phyloP scores from a whole-genome alignment of 2,329 filamentous ascomycete species.

The Hymenoscyphus albidus region DNA sequence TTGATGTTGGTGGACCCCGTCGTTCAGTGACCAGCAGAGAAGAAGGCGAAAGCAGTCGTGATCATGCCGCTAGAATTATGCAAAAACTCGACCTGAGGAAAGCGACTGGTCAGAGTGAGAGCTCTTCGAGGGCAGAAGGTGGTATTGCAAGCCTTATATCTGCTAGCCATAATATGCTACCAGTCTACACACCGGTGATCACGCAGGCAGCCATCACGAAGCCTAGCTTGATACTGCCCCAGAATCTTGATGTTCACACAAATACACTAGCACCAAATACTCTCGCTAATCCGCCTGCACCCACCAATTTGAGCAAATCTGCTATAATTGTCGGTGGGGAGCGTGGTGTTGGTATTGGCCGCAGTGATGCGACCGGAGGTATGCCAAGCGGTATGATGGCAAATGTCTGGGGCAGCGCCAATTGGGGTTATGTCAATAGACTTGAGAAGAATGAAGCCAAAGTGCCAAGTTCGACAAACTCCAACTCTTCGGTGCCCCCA shows the following conservation, averaged over 20 bases:
- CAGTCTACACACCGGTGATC: constrained; percentile 50
- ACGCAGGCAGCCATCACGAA: constrained; percentile 29
- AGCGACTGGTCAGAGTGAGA: constrained; percentile 46
- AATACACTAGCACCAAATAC: constrained; percentile 77
- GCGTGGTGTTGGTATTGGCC: constrained; percentile 61
- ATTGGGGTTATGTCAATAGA: constrained; percentile 69
- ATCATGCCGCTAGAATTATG: constrained; percentile 84
- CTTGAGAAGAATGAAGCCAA: constrained; percentile 52
- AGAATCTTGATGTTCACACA: constrained; percentile 43
- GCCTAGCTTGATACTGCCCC: constrained; percentile 36
- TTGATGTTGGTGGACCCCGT: constrained; percentile 55
- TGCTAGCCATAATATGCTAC: constrained; percentile 74
- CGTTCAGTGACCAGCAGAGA: constrained; percentile 57
- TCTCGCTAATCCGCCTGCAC: constrained; percentile 74
- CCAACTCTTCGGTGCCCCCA: constrained; percentile 24
- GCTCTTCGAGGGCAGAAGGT: constrained; percentile 42
- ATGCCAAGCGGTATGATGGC: constrained; percentile 85
- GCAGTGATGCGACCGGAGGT: constrained; percentile 57
- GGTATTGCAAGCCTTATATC: constrained; percentile 85
- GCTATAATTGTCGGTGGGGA: constrained; percentile 81
- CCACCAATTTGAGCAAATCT: constrained; percentile 81
- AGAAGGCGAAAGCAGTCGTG: constrained; percentile 71
- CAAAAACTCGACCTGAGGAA: constrained; percentile 89
- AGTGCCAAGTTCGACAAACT: constrained; percentile 16
- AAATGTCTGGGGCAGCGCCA: constrained; percentile 88